phyloP scores from a whole-genome alignment of 306 rosid genomes.

The Erythrophleum fordii region DNA sequence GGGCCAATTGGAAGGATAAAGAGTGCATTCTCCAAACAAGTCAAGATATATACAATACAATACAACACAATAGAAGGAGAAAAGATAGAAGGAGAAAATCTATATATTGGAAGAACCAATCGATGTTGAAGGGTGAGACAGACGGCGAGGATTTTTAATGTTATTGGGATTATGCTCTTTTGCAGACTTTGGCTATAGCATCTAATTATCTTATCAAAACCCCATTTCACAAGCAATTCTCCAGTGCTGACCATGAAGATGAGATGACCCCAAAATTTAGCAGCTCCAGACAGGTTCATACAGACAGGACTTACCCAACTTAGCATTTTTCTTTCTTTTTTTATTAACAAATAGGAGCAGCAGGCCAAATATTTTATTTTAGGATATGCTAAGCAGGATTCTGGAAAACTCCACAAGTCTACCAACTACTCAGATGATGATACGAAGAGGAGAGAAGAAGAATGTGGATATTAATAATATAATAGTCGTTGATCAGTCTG shows the following conservation, averaged over 20 bases:
- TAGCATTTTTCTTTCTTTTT: not conserved
- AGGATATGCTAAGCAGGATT: not conserved
- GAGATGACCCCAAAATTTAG: not conserved
- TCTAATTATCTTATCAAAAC: not conserved
- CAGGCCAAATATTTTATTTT: too few relatives aligned
- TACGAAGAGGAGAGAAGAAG: not conserved
- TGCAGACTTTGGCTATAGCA: not conserved
- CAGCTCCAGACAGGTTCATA: not conserved
- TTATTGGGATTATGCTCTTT: not conserved
- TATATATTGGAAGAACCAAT: too few relatives aligned
- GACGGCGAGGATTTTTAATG: too few relatives aligned
- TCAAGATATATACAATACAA: too few relatives aligned
- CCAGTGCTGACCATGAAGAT: too few relatives aligned
- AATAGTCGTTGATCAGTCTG: not conserved
- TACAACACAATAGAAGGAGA: too few relatives aligned
- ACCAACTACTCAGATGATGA: not conserved
- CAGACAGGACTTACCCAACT: not conserved
- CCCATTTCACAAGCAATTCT: not conserved
- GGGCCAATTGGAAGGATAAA: conserved; percentile 85
- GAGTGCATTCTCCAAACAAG: too few relatives aligned
- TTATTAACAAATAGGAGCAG: not conserved
- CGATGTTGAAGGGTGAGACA: too few relatives aligned
- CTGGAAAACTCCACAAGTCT: not conserved
- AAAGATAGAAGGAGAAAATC: too few relatives aligned
- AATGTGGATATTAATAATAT: not conserved